Conservation (phyloP, 2,329 filamentous ascomycete species). For the Botrytis porri region DNA sequence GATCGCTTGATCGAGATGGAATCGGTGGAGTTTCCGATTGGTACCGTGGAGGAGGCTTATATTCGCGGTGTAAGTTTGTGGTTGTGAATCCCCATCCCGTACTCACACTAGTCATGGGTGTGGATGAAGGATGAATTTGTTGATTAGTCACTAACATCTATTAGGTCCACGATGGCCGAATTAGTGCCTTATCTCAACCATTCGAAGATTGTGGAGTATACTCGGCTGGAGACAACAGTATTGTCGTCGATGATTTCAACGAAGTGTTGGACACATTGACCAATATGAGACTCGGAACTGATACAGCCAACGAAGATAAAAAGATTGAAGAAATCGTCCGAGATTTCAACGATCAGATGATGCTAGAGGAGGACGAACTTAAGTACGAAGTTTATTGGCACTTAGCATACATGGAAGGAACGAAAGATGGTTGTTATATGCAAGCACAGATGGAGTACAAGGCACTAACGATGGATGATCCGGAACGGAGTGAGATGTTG, state of each 20-base stretch:
- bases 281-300: background rate
- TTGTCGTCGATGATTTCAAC: conserved; percentile 4
- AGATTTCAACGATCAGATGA: background rate
- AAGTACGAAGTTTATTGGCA: conserved; percentile 18
- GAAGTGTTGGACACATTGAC: conserved; percentile 4
- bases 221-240: background rate
- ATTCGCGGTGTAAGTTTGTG: conserved; percentile 6
- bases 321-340: conserved; percentile 1
- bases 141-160: background rate
- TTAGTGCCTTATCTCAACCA: conserved; percentile 11
- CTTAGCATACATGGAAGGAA: conserved; percentile 16
- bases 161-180: conserved; percentile 16
- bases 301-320: background rate
- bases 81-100: background rate
- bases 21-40: background rate
- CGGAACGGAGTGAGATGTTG: conserved; percentile 4
- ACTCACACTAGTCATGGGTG: background rate
- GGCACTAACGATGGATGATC: conserved; percentile 2
- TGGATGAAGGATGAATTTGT: background rate
- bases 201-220: conserved; percentile 8
- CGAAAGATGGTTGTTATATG: conserved; percentile 14
- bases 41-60: conserved; percentile 11
- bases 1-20: conserved; percentile 10
- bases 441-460: conserved; percentile 10
- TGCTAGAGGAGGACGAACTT: conserved; percentile 4